Percentiles rank a stretch among this genome's conserved stretches.
phyloP scores from a whole-genome alignment of 2,329 filamentous ascomycete genomes.

The Drechslerella coelobrocha region DNA sequence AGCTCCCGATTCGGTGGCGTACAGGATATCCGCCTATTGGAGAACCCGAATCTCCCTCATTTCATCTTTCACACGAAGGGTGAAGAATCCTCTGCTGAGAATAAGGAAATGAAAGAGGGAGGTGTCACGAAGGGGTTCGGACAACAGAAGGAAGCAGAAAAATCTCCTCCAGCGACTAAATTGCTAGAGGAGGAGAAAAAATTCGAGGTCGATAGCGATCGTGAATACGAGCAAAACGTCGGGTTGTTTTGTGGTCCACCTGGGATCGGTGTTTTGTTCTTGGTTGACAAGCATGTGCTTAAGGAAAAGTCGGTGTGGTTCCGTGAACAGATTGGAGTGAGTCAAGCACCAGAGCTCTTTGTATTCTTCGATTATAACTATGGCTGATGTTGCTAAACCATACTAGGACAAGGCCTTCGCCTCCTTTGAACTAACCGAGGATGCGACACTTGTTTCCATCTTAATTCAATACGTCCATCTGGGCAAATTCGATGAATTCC shows the following conservation, averaged over 20 bases:
- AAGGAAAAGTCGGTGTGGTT: conserved; percentile 14
- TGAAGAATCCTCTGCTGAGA: not conserved
- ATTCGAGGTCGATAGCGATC: conserved; percentile 21
- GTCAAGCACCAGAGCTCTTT: no score
- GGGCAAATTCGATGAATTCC: conserved; percentile 12
- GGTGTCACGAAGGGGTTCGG: not conserved
- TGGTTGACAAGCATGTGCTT: conserved; percentile 6
- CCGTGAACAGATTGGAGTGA: conserved; percentile 11
- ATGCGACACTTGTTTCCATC: conserved; percentile 2
- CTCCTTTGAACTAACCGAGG: not conserved
- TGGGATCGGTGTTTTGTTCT: conserved; percentile 2
- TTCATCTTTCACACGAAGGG: conserved; percentile 6
- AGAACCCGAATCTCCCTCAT: conserved; percentile 6
- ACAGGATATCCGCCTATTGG: conserved; percentile 17
- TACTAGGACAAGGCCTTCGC: conserved; percentile 1
- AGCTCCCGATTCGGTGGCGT: not conserved
- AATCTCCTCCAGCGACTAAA: no score
- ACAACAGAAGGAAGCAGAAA: no score
- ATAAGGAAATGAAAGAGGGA: not conserved
- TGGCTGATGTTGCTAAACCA: not conserved
- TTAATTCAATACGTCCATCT: conserved; percentile 28
- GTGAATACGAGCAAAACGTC: conserved; percentile 18
- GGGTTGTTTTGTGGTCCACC: conserved; percentile 16
- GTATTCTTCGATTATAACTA: not conserved
- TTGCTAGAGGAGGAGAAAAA: not conserved